A percentile compares a stretch with the other conserved stretches of the same genome.
phyloP scores from a whole-genome alignment of 257 asterid genomes.

The Fraxinus excelsior region DNA sequence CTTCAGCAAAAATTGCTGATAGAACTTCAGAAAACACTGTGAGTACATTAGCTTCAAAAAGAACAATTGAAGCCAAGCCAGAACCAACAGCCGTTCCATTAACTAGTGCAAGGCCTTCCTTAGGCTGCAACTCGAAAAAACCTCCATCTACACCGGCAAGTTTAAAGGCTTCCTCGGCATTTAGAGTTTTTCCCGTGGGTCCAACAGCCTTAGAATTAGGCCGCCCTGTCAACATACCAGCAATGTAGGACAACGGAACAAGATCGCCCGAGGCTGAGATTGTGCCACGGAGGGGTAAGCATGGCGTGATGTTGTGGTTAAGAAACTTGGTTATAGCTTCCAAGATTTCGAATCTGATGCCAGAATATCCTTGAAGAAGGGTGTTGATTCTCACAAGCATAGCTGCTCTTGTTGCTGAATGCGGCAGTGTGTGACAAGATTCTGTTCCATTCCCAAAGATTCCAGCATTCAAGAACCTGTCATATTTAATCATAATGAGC shows the following conservation, averaged over 20 bases:
- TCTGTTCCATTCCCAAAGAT: conserved; percentile 53
- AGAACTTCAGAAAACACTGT: conserved; percentile 43
- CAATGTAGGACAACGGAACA: conserved; percentile 62
- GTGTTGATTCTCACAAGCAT: conserved; percentile 65
- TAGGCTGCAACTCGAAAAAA: conserved; percentile 59
- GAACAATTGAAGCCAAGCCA: conserved; percentile 52
- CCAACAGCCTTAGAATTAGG: conserved; percentile 56
- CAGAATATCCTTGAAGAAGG: conserved; percentile 60
- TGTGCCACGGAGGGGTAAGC: conserved; percentile 61
- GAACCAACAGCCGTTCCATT: conserved; percentile 68
- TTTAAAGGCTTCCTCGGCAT: conserved; percentile 47
- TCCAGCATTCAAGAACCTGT: conserved; percentile 57
- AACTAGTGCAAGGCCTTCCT: conserved; percentile 59
- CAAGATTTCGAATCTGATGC: conserved; percentile 58
- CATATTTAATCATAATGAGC: neutral
- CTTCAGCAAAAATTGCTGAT: conserved; percentile 59
- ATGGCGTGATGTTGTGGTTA: conserved; percentile 54
- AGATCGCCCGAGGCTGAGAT: conserved; percentile 64
- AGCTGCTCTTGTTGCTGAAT: conserved; percentile 55
- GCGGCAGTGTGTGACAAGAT: conserved; percentile 47
- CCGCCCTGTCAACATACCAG: conserved; percentile 58
- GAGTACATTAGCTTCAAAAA: conserved; percentile 51
- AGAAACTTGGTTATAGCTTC: conserved; percentile 57
- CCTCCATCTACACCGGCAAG: conserved; percentile 44
- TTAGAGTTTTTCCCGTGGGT: conserved; percentile 36